A percentile compares a stretch with the other conserved stretches of the same genome.
Evolutionary conservation across 306 rosid species (phyloP).

Genomic region (Rubus idaeus): DNA sequence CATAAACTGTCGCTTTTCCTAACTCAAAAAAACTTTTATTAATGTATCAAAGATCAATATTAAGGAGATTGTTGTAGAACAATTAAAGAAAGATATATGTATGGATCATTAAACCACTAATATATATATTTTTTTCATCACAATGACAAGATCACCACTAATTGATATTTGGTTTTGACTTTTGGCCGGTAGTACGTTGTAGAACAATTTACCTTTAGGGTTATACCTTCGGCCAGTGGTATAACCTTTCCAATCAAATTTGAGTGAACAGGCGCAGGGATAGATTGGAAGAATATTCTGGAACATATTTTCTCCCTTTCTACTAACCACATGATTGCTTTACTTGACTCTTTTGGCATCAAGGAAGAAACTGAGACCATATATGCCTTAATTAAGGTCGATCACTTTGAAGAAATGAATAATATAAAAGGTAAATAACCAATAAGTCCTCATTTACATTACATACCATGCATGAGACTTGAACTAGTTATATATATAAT

Average conservation of each 20-base stretch:
- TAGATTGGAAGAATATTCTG: slow-evolving; percentile 22
- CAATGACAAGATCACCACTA: neutral
- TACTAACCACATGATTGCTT: slow-evolving; percentile 31
- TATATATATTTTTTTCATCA: no score
- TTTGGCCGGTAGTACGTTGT: neutral
- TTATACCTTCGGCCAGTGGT: no score
- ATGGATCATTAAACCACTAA: no score
- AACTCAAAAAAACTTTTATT: no score
- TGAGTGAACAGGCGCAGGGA: neutral
- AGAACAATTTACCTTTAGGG: neutral
- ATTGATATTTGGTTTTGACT: neutral
- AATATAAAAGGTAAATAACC: no score
- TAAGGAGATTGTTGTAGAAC: no score
- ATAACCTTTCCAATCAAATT: neutral
- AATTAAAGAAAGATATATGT: no score
- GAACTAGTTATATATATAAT: no score
- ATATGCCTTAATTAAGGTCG: neutral
- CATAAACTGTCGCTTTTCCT: no score
- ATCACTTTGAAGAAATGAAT: neutral
- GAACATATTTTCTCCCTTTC: slow-evolving; percentile 43
- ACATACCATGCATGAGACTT: neutral
- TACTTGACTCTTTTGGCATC: slow-evolving; percentile 31
- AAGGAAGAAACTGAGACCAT: neutral
- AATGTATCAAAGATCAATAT: no score
- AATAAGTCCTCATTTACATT: no score